Evolutionary conservation across 768 basidiomycete species (phyloP), one percentile per base, ranked within the genome.

Genomic region (Lactifluus subvellereus): DNA sequence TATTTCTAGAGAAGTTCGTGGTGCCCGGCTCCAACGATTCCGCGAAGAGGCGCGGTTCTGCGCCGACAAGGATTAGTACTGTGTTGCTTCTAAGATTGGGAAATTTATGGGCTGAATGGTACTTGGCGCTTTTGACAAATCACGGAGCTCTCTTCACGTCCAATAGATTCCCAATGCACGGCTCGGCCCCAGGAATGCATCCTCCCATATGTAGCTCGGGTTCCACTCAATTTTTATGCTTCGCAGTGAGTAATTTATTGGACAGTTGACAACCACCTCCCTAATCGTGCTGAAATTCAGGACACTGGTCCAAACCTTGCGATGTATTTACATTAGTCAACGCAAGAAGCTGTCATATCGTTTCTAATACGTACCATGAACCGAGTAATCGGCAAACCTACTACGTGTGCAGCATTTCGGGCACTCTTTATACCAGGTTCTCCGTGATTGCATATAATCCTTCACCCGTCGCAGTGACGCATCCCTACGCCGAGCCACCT

Each of bases 391-490:
- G 3, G 16, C 35, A 51, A 51, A 20, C 1, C 20, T 11, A 6
- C 18, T 22, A 16, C 4, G 2, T 27, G 2, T 43, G 11, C 10
- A 48, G 22, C n/a, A 22, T 14, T 38, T 1, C 13, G 10, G n/a
- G 9, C 10, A 20, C 7, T 35, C 1, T n/a, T 1, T 16, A 6
- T 33, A 51, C 38, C 8, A 11, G 27, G 53, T 38, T 13, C 22
- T 47, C 33, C 42, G 18, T 54, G 35, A 30, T 13, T n/a, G 4
- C 37, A 50, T 64, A 64, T 54, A 64, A 38, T 33, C 42, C 57
- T 51, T 13, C 16, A 43, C 37, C 6, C n/a, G n/a, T 47, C 45
- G 7, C 47, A 8, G 33, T 20, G 11, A n/a, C n/a, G 22, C 30
- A 5, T 7, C 13, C 32, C n/a, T 18, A 18, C 52, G 9, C 37